phyloP scores from a whole-genome alignment of 805 yeast genomes.

The Candida suzukii region DNA sequence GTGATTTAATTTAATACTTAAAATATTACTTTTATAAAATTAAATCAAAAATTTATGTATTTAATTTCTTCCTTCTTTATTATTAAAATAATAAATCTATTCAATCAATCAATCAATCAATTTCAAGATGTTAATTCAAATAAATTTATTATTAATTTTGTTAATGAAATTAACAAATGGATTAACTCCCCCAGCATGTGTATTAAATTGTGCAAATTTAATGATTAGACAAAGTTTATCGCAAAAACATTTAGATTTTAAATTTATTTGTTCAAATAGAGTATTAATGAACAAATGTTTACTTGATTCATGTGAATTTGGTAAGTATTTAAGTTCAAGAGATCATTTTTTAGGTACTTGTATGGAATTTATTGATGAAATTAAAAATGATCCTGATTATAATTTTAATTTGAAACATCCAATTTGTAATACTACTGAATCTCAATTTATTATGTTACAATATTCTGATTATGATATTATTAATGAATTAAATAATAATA shows the following conservation, averaged over 20 bases:
- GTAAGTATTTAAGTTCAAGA: conserved; percentile 35
- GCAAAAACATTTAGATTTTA: conserved; percentile 20
- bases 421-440: not conserved
- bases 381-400: conserved; percentile 14
- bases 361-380: conserved; percentile 27
- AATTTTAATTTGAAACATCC: conserved; percentile 10
- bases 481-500: not conserved
- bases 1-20: too few relatives aligned
- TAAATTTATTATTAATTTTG: too few relatives aligned
- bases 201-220: conserved; percentile 14
- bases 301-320: conserved; percentile 34
- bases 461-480: not conserved
- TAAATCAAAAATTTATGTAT: too few relatives aligned
- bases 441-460: not conserved
- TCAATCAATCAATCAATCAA: too few relatives aligned
- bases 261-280: conserved; percentile 28
- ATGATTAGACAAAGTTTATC: conserved; percentile 12
- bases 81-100: too few relatives aligned
- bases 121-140: not conserved
- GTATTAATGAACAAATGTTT: conserved; percentile 29
- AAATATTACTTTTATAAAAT: too few relatives aligned
- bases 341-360: conserved; percentile 45
- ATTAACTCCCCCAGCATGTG: conserved; percentile 19
- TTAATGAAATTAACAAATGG: not conserved
- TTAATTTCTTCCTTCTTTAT: too few relatives aligned